Conservation (phyloP, 2,329 filamentous ascomycete genomes). For the Penicillium sp. region DNA sequence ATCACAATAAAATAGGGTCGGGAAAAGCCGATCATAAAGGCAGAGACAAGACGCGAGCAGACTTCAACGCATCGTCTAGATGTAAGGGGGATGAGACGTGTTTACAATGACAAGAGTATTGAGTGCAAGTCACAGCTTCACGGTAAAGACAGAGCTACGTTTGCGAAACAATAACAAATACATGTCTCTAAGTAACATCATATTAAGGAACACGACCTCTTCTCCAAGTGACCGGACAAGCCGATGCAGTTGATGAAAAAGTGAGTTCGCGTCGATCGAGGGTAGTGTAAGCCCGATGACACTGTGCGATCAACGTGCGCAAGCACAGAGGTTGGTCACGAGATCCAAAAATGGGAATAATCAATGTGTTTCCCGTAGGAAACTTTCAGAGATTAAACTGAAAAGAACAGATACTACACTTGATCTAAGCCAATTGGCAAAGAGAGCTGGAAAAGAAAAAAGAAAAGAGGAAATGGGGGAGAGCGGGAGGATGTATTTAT, state of each 20-base stretch:
- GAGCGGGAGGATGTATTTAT: conserved; percentile 33
- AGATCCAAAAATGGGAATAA: conserved; percentile 78
- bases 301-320: conserved; percentile 67
- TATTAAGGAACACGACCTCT: conserved; percentile 37
- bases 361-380: conserved; percentile 70
- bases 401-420: conserved; percentile 98
- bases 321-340: conserved; percentile 68
- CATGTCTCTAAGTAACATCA: too few relatives aligned
- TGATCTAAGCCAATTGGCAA: conserved; percentile 75
- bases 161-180: too few relatives aligned
- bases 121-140: too few relatives aligned
- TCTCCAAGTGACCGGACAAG: conserved; percentile 59
- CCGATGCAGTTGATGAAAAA: conserved; percentile 60
- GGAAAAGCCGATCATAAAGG: neutral
- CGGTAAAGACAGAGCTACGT: neutral
- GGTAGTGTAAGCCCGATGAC: conserved; percentile 76
- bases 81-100: too few relatives aligned
- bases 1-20: neutral
- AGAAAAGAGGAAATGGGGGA: conserved; percentile 39
- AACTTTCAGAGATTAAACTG: conserved; percentile 94
- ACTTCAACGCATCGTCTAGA: neutral
- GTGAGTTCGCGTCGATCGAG: conserved; percentile 66
- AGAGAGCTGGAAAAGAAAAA: conserved; percentile 52
- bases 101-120: too few relatives aligned
- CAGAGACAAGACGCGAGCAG: neutral